phyloP scores from a whole-genome alignment of 331 rosid species.

The Rosa hybrid region DNA sequence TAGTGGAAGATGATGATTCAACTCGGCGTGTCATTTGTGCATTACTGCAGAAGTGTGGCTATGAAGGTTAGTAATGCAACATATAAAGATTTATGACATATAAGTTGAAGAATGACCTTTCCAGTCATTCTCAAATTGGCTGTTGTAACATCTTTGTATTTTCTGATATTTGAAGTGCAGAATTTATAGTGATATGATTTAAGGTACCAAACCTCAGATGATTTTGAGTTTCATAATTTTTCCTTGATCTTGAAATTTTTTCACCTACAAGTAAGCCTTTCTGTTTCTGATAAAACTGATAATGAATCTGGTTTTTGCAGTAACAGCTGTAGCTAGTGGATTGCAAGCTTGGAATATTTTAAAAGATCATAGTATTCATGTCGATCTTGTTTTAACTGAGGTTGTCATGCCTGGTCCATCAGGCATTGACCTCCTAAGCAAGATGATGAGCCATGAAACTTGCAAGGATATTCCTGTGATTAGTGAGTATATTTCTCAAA shows the following conservation, averaged over 20 bases:
- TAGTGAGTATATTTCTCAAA: slow-evolving; percentile 15
- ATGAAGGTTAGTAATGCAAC: slow-evolving; percentile 35
- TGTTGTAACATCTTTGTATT: neutral
- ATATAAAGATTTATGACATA: neutral
- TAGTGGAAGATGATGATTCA: slow-evolving; percentile 48
- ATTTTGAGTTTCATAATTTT: too few relatives aligned
- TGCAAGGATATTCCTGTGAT: slow-evolving; percentile 24
- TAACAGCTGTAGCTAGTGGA: slow-evolving; percentile 14
- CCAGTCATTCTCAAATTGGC: neutral
- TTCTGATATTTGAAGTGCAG: neutral
- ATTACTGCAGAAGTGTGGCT: slow-evolving; percentile 42
- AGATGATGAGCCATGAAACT: slow-evolving; percentile 1
- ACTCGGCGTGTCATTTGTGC: slow-evolving; percentile 41
- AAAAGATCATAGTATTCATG: slow-evolving; percentile 17
- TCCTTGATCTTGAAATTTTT: too few relatives aligned
- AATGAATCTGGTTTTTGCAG: slow-evolving; percentile 13
- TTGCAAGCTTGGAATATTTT: slow-evolving; percentile 17
- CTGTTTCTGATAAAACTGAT: slow-evolving; percentile 1
- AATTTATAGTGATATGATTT: neutral
- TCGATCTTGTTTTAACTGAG: slow-evolving; percentile 30
- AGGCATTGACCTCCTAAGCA: slow-evolving; percentile 21
- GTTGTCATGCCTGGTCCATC: slow-evolving; percentile 24
- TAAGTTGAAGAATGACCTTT: neutral
- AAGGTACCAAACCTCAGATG: neutral
- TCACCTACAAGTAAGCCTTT: too few relatives aligned